Base-by-base conservation (phyloP, 495 filamentous ascomycete species). In the Cercophora newfieldiana region DNA sequence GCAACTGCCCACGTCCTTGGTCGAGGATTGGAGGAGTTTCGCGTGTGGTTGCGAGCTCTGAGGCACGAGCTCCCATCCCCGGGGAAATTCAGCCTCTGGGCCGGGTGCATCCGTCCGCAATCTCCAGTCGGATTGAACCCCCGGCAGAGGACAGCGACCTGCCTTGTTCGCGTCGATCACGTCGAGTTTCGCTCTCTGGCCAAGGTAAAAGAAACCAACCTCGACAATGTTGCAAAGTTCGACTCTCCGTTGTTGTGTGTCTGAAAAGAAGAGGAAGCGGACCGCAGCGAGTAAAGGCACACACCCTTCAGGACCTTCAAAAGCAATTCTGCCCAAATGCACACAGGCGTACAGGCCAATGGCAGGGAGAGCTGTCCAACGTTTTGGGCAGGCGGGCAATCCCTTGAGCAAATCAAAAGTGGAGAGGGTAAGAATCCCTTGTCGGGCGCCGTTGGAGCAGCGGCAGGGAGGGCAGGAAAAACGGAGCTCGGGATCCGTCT, bases 41-140 rank as follows among this genome's bases (percentile, higher is more conserved):
- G 60, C 10, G 37, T 51, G 44, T 51, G 22, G 59, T 49, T 24
- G 37, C 31, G 56, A 22, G 22, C 14, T 37, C 18, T 22, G 44
- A 25, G 59, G 60, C 61, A 54, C 56, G 62, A 61, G 56, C 62
- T 65, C 51, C 57, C 31, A 51, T 53, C 33, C 28, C 25, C 66
- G 26, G 59, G 53, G 53, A 66, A 59, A 65, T 61, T 63, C 61
- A 63, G 61, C 61, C 61, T 63, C 61, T 63, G 58, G 31, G 33
- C 61, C 61, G 61, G 61, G 50, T 55, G 49, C 61, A 63, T 63
- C 61, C 61, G 61, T 56, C n/a, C 50, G 53, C 54, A 63, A 63
- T 63, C 61, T 63, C 61, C 50, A 55, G 50, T 55, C 61, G 29
- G 49, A 63, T 54, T 21, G 49, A 19, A 21, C 18, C 49, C 61